Evolutionary conservation across 805 yeast genomes (phyloP).

Genomic region (Candida insectorum): DNA sequence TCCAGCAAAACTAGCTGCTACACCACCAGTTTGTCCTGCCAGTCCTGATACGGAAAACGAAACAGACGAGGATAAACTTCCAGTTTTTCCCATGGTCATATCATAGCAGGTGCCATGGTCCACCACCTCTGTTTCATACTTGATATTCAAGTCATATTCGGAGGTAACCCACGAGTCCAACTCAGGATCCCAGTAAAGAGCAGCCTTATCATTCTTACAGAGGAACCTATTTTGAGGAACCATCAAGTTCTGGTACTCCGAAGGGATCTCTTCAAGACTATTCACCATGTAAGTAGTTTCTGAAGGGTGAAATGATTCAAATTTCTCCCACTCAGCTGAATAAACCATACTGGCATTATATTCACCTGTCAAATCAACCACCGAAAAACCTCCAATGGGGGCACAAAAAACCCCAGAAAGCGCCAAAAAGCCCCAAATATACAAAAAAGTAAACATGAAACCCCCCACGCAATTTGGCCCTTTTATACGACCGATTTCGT

Average conservation of each 20-base stretch:
- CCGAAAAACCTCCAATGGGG: too few species aligned
- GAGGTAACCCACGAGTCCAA: constrained; percentile 2
- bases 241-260: background rate
- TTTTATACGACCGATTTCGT: too few species aligned
- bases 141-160: constrained; percentile 1
- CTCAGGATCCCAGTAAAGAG: constrained; percentile 5
- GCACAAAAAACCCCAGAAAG: too few species aligned
- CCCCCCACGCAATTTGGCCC: too few species aligned
- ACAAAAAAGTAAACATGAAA: too few species aligned
- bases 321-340: constrained; percentile 2
- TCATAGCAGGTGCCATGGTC: constrained; percentile 8
- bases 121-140: background rate
- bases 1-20: constrained; percentile 3
- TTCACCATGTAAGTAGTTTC: constrained; percentile 3
- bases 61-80: constrained; percentile 3
- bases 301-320: background rate
- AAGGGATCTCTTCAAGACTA: constrained; percentile 1
- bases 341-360: too few species aligned
- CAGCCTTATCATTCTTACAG: background rate
- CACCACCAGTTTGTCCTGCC: constrained; percentile 1
- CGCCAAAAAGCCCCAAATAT: too few species aligned
- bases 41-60: background rate
- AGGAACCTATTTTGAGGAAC: constrained; percentile 2
- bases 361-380: too few species aligned
- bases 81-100: constrained; percentile 6